These are phyloP conservation scores for Pseudocercospora fijiensis DNA, from an alignment of 2,329 filamentous ascomycete species.

Conservation along the genomic window DNA sequence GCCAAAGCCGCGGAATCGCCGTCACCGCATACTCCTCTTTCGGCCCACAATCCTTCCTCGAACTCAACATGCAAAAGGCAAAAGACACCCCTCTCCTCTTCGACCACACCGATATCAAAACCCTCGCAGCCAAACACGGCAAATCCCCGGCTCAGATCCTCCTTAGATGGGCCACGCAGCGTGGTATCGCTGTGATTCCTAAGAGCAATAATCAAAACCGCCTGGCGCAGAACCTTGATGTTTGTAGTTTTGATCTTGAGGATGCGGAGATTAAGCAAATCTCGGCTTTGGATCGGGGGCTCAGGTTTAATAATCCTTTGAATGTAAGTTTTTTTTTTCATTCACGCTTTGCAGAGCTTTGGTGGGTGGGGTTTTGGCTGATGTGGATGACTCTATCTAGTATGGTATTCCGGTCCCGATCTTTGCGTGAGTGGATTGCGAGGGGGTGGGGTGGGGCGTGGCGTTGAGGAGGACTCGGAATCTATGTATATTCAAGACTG, in stretches of 20 bases:
- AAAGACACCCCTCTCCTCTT: constrained; percentile 67
- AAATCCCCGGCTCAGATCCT: constrained; percentile 79
- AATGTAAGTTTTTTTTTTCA: constrained; percentile 53
- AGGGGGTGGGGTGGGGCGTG: not conserved
- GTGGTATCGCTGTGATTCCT: constrained; percentile 76
- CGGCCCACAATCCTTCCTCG: constrained; percentile 74
- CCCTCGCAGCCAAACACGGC: constrained; percentile 65
- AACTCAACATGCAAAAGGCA: constrained; percentile 71
- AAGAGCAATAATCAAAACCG: constrained; percentile 64
- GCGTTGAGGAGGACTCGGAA: not conserved
- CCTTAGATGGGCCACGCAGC: constrained; percentile 83
- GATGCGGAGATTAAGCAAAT: constrained; percentile 67
- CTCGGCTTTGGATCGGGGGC: constrained; percentile 60
- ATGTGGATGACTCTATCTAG: constrained; percentile 5
- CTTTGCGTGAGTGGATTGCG: constrained; percentile 20
- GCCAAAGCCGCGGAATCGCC: constrained; percentile 66
- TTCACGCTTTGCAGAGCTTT: not conserved
- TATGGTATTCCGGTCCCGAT: constrained; percentile 26
- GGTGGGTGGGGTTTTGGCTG: too few species aligned
- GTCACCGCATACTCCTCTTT: constrained; percentile 85
- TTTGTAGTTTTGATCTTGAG: constrained; percentile 64
- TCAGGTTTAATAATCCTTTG: constrained; percentile 76
- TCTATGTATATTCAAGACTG: too few species aligned
- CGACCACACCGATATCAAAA: constrained; percentile 64
- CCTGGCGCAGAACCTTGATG: constrained; percentile 67